Percentiles rank a stretch among this genome's conserved stretches.
Conservation (phyloP, 169 alveolate genomes). For the Cryptosporidium felis region DNA sequence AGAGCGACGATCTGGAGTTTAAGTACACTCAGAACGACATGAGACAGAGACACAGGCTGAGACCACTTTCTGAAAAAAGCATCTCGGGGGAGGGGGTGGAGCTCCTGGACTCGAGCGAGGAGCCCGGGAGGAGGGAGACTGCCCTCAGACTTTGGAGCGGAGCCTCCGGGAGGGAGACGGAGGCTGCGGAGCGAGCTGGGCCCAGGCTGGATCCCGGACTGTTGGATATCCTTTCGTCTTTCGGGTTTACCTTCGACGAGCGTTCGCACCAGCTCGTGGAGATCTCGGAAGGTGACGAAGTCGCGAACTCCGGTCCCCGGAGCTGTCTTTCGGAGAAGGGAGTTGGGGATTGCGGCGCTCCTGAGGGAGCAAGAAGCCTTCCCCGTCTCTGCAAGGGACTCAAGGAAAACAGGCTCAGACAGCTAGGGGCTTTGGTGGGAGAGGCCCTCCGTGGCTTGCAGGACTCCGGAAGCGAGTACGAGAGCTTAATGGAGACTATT, state of each 20-base stretch:
- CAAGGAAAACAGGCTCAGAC: conserved; percentile 10
- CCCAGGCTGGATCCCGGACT: background rate
- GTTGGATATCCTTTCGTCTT: conserved; percentile 15
- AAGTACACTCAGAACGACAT: conserved; percentile 15
- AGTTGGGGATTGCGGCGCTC: too few species aligned
- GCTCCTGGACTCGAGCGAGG: background rate
- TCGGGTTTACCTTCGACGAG: conserved; percentile 30
- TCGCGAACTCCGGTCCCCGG: background rate
- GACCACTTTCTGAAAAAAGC: conserved; percentile 10
- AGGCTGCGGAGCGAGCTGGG: background rate
- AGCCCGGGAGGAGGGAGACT: background rate
- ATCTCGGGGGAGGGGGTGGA: background rate
- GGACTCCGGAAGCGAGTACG: conserved; percentile 26
- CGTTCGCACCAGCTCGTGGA: background rate
- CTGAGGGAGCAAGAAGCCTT: too few species aligned
- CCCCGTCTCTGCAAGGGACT: conserved; percentile 7
- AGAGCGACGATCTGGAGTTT: conserved; percentile 47
- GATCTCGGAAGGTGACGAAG: background rate
- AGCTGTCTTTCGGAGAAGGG: background rate
- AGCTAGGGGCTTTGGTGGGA: background rate
- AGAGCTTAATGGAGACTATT: conserved; percentile 24
- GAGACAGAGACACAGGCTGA: conserved; percentile 63
- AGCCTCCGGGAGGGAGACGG: background rate
- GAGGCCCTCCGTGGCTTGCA: background rate
- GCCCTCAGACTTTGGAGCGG: background rate